Percentiles rank a stretch among this genome's conserved stretches.
Conservation (phyloP, 2,329 filamentous ascomycete genomes). For the Arthrobotrys sphaeroides region DNA sequence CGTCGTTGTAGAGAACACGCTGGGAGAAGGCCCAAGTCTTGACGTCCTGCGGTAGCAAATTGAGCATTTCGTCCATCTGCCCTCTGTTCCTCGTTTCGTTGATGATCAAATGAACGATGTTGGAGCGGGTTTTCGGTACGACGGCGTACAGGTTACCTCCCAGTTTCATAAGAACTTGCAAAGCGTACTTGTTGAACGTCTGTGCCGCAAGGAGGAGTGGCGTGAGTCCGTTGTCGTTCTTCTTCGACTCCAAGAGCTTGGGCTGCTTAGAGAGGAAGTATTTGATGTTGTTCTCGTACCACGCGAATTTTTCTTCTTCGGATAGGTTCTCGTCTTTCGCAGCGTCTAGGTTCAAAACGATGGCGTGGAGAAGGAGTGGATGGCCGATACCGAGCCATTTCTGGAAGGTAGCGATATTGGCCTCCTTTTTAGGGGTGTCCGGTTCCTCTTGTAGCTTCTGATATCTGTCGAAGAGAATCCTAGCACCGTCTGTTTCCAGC, state of each 20-base stretch:
- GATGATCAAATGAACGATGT: constrained; percentile 73
- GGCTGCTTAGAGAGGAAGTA: constrained; percentile 73
- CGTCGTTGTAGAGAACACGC: constrained; percentile 59
- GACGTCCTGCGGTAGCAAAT: constrained; percentile 68
- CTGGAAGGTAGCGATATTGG: constrained; percentile 42
- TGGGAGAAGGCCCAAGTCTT: constrained; percentile 72
- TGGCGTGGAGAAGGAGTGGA: constrained; percentile 52
- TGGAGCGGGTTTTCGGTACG: constrained; percentile 71
- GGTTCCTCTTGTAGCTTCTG: not conserved
- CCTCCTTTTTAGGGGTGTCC: not conserved
- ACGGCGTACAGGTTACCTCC: constrained; percentile 74
- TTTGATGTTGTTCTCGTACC: constrained; percentile 62
- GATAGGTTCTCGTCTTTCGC: not conserved
- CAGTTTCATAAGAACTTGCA: constrained; percentile 69
- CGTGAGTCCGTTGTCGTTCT: constrained; percentile 69
- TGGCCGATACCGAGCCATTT: constrained; percentile 55
- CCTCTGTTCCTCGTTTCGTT: constrained; percentile 67
- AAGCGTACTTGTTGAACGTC: constrained; percentile 68
- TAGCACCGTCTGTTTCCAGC: constrained; percentile 76
- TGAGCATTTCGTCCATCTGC: constrained; percentile 68
- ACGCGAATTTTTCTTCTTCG: constrained; percentile 33
- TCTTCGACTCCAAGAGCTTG: constrained; percentile 69
- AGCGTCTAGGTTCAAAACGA: constrained; percentile 57
- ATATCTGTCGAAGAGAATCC: constrained; percentile 64
- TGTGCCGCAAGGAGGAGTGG: constrained; percentile 75